Evolutionary conservation across 441 rosid genomes (phyloP), one percentile per base, ranked within the genome.

Genomic region (Brassica hybrid): DNA sequence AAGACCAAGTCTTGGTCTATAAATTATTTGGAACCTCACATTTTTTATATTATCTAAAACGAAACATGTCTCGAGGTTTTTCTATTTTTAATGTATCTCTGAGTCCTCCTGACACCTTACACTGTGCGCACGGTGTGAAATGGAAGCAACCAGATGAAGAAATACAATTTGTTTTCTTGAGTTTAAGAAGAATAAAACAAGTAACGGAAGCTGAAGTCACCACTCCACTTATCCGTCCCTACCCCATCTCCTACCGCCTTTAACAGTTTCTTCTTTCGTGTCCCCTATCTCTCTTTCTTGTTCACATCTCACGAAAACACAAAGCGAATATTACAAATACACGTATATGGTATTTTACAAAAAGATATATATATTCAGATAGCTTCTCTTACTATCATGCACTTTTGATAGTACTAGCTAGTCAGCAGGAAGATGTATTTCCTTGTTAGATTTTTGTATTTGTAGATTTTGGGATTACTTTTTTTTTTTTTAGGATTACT

Each of bases 171-270:
- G 23, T n/a, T 14, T 54, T 41, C 4, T 21, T n/a, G 21, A 68
- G 69, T 61, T 68, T 23, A 5, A 70, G 75, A 70, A n/a, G n/a
- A n/a, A 41, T 30, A 71, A 65, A 57, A 77, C 80, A 77, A 71
- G 68, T 65, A 34, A 69, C 64, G 58, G 57, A 76, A 77, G 69
- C 69, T 78, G 70, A 67, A 50, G 70, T 73, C 77, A 73, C n/a
- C 16, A 5, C 65, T 65, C 43, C 43, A 77, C 57, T 66, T 48
- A 78, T 23, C 65, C n/a, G 50, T 72, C 77, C 69, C 73, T 23
- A 72, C 77, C 60, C 63, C 81, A 66, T 72, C 74, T 72, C 59
- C 13, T 6, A 8, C 18, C 41, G 34, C 18, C 70, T 78, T 67
- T 73, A 73, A 38, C 60, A 78, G 36, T 50, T 78, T 67, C 70